Percentiles rank a stretch among this genome's conserved stretches.
Evolutionary conservation across 192 early-diverging fungal species (phyloP).

Genomic region (Backusella luteola): DNA sequence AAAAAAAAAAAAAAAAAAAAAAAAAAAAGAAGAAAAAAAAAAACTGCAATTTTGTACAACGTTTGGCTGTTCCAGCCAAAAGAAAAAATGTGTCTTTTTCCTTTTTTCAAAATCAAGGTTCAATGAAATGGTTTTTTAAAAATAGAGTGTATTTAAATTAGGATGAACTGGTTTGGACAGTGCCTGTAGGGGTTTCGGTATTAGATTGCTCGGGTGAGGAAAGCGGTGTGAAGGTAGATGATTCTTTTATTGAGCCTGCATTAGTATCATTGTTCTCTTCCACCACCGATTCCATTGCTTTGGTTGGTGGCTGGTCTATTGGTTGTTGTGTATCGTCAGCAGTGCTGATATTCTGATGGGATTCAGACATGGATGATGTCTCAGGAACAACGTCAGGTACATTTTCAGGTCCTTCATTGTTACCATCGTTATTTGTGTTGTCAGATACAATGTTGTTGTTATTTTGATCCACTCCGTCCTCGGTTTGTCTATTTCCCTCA

Average conservation of each 20-base stretch:
- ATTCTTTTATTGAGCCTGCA: background rate
- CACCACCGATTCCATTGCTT: background rate
- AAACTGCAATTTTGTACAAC: too few species aligned
- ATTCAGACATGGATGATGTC: background rate
- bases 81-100: too few species aligned
- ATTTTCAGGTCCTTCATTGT: background rate
- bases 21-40: background rate
- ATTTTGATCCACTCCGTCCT: too few species aligned
- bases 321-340: background rate
- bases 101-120: too few species aligned
- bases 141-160: background rate
- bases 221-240: background rate
- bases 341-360: too few species aligned
- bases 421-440: background rate
- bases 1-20: background rate
- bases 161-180: background rate
- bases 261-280: background rate
- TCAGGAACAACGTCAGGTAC: background rate
- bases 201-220: background rate
- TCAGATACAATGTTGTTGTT: background rate
- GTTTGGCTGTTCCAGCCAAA: too few species aligned
- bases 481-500: background rate
- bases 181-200: background rate
- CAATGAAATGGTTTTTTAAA: background rate
- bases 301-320: background rate